phyloP scores from a whole-genome alignment of 345 rosid genomes.

The Linum usitatissimum region DNA sequence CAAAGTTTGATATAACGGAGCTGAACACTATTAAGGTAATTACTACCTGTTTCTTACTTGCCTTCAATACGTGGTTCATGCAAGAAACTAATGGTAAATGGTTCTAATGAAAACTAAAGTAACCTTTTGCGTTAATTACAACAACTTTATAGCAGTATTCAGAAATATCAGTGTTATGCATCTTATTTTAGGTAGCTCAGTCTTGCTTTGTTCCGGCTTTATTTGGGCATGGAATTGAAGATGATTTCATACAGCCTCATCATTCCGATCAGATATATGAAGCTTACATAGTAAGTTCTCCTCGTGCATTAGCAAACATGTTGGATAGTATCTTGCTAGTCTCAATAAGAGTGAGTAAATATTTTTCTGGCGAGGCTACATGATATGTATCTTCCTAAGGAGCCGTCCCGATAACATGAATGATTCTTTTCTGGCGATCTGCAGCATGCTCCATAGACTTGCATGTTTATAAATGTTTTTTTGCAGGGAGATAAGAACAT shows the following conservation, averaged over 20 bases:
- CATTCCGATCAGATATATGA: slow-evolving; percentile 79
- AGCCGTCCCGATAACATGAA: too few relatives aligned
- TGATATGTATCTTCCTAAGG: too few relatives aligned
- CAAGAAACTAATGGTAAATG: background rate
- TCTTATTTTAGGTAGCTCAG: slow-evolving; percentile 54
- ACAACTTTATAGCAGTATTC: background rate
- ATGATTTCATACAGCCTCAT: slow-evolving; percentile 85
- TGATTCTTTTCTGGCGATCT: slow-evolving; percentile 1
- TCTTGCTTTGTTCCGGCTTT: slow-evolving; percentile 80
- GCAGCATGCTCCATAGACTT: slow-evolving; percentile 7
- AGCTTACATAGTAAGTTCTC: slow-evolving; percentile 53
- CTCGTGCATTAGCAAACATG: slow-evolving; percentile 5
- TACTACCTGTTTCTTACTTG: background rate
- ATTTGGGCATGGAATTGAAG: slow-evolving; percentile 85
- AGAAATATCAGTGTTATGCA: background rate
- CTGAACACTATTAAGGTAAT: slow-evolving; percentile 75
- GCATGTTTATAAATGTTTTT: slow-evolving; percentile 15
- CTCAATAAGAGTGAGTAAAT: slow-evolving; percentile 10
- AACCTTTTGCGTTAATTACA: background rate
- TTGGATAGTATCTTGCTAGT: background rate
- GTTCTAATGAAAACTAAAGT: background rate
- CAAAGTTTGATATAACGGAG: slow-evolving; percentile 70
- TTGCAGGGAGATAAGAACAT: slow-evolving; percentile 96
- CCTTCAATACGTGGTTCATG: background rate
- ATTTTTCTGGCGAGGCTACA: slow-evolving; percentile 1